Base-by-base conservation (phyloP, 1,139 yeast genomes). In the Candida freyschussii region DNA sequence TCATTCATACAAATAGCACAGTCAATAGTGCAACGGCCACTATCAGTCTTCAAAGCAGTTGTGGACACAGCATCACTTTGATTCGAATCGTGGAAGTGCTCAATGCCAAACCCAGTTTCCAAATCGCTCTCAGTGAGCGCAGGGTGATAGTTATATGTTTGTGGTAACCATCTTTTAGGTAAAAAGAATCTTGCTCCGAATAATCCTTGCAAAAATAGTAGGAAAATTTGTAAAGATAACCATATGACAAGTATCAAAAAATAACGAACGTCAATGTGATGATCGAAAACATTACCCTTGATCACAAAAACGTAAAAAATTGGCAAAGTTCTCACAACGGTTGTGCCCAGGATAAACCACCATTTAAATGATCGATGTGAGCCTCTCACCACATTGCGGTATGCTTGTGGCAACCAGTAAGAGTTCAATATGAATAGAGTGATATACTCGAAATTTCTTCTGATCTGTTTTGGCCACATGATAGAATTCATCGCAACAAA, bases 1-100 rank as follows among this genome's bases (percentile, higher is more conserved):
- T 75, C 73, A 40, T 70, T 74, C 96, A 87, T 87, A 61, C 96
- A 89, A 41, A 89, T 86, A 9, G 95, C 85, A 64, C 97, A 89
- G 43, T 82, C 93, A 36, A 65, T 63, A 41, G 52, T 52, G 50
- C 55, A 63, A 50, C 52, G 54, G 15, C 57, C 49, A 37, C 54
- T 44, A 8, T 37, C 44, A 34, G 32, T 36, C 26, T 45, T 43
- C 18, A 48, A 33, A 4, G 40, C 47, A 24, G 48, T 30, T 13
- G 51, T 25, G 15, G 41, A 35, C 7, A 32, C 41, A 2, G 21
- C 17, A 11, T 33, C 39, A 21, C 25, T 22, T 9, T 52, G 40
- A 27, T 52, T 44, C 12, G 46, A 28, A 3, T 32, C 29, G 23
- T 47, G 45, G 12, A 46, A 38, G 26, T 45, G 56, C 17, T 52